Percentiles rank a stretch among this genome's conserved stretches.
These are phyloP conservation scores for Papiliotrema terrestris DNA, from an alignment of 1,284 basidiomycete species.

Conservation along the genomic window DNA sequence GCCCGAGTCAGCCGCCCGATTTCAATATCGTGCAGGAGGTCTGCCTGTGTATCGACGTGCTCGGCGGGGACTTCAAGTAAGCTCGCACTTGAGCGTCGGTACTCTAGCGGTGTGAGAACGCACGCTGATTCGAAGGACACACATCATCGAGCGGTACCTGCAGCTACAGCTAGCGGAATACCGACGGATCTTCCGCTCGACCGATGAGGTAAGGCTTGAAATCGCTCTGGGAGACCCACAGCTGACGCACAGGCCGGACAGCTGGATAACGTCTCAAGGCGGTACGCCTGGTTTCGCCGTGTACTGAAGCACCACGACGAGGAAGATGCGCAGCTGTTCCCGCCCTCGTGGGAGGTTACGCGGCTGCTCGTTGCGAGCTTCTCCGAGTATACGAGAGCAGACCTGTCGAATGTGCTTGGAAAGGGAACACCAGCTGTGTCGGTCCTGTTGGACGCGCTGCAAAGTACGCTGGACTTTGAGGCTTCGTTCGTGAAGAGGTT, in stretches of 20 bases:
- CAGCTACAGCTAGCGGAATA: conserved; percentile 92
- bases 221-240: not conserved
- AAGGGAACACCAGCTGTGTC: conserved; percentile 63
- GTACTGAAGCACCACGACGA: conserved; percentile 83
- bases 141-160: conserved; percentile 85
- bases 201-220: conserved; percentile 63
- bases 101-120: not conserved
- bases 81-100: not conserved
- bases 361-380: conserved; percentile 78
- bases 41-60: conserved; percentile 76
- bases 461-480: conserved; percentile 84
- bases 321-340: conserved; percentile 78
- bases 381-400: conserved; percentile 68
- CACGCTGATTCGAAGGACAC: conserved; percentile 45
- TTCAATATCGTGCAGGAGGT: conserved; percentile 66
- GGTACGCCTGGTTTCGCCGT: conserved; percentile 95
- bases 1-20: conserved; percentile 65
- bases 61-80: conserved; percentile 67
- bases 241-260: conserved; percentile 64
- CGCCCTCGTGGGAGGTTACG: conserved; percentile 74
- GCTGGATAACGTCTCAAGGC: conserved; percentile 87
- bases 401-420: conserved; percentile 50
- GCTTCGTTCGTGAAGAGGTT: conserved; percentile 71
- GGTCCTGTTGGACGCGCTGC: conserved; percentile 74
- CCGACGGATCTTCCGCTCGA: conserved; percentile 86